Evolutionary conservation across 257 asterid species (phyloP).

Genomic region (Nemophila menziesii): DNA sequence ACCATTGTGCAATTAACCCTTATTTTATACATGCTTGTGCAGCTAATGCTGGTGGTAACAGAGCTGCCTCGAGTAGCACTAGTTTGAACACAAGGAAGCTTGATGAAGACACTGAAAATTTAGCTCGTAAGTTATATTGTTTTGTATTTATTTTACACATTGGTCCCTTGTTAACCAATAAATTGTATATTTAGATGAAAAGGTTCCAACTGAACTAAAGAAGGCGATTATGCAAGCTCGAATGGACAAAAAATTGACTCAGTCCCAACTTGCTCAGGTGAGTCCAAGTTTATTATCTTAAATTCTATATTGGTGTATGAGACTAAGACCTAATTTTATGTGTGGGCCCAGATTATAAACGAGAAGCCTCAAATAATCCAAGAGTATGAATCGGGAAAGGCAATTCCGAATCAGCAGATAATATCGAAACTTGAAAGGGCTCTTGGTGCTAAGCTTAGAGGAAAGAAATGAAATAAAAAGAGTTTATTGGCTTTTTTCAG

Average conservation of each 20-base stretch:
- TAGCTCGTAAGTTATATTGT: conserved; percentile 54
- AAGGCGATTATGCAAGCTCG: conserved; percentile 86
- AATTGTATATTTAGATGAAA: conserved; percentile 41
- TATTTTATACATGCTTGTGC: too few relatives aligned
- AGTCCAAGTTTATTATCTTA: too few relatives aligned
- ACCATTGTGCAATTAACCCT: too few relatives aligned
- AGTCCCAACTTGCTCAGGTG: conserved; percentile 88
- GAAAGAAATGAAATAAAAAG: conserved; percentile 55
- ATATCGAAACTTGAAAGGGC: conserved; percentile 80
- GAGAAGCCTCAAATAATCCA: conserved; percentile 49
- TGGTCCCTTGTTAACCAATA: too few relatives aligned
- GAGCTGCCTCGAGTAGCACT: conserved; percentile 71
- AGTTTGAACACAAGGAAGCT: conserved; percentile 78
- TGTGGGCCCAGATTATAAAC: conserved; percentile 52
- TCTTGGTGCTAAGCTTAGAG: conserved; percentile 65
- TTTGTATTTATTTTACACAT: not conserved
- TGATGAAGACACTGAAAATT: conserved; percentile 85
- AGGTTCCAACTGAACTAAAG: conserved; percentile 78
- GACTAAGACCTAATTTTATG: not conserved
- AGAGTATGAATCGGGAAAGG: conserved; percentile 60
- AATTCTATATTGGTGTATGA: too few relatives aligned
- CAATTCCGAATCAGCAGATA: conserved; percentile 61
- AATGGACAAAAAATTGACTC: conserved; percentile 76
- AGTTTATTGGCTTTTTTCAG: too few relatives aligned
- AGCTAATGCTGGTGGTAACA: conserved; percentile 79